Evolutionary conservation across 192 early-diverging fungal species (phyloP), one percentile per base, ranked within the genome.

Genomic region (Linnemannia zychae): DNA sequence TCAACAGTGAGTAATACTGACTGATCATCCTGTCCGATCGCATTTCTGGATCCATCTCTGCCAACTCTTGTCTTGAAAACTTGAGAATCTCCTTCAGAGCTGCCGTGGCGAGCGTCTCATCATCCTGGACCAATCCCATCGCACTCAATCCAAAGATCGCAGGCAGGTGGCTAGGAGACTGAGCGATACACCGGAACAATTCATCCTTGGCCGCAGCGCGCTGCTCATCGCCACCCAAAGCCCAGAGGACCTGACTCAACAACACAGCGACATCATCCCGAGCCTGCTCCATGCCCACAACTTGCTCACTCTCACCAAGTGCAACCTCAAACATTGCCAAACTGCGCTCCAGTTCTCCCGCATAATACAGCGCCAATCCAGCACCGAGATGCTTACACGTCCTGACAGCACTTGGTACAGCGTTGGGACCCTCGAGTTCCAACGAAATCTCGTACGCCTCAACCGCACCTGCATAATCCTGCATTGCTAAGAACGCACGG

Each of bases 161-260:
- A 28, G 92, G 90, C 7, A 94, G 84, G 87, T 92, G 89, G 34
- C 87, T 78, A 3, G 90, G 88, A 24, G 89, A 88, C 28, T 92
- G 78, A 28, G 88, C 68, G 76, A 96, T 90, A 47, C 94, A 94
- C 65, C 87, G 72, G 68, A 98, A 89, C 68, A 98, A 87, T 76
- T 97, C 92, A 48, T 96, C 91, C 79, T 96, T 95, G 38, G 96
- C 97, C 46, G 97, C 87, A 7, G 82, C 88, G 20, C 93, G 85
- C 75, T 98, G 96, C 74, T 96, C 94, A 37, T 90, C 89, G 7
- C 92, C 93, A 40, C 96, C 96, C 40, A 99, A 86, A 2, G 96
- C 96, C 95, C 96, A 98, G 67, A 99, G 89, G 0, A 98, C 97
- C 86, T 97, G 95, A 67, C 93, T 93, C 73, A 99, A 80, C 66